Percentiles rank a stretch among this genome's conserved stretches.
Evolutionary conservation across 1,139 yeast species (phyloP).

Genomic region (Saccharomyces hybrid): DNA sequence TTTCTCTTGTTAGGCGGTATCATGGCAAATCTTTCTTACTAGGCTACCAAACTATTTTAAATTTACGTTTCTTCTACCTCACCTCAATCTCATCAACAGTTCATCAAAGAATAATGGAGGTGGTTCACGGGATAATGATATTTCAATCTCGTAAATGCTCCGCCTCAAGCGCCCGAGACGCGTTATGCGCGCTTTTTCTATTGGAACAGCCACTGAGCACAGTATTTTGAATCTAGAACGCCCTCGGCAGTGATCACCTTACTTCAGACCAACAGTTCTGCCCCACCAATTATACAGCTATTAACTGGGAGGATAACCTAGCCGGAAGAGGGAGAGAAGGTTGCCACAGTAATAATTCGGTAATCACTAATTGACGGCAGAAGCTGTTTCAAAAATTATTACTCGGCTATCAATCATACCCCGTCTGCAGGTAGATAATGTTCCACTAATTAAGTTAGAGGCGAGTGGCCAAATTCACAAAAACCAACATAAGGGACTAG

Average conservation of each 20-base stretch:
- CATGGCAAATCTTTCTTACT: background rate
- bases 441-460: background rate
- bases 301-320: background rate
- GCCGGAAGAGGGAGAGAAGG: no score
- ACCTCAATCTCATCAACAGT: background rate
- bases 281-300: background rate
- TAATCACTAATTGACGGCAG: no score
- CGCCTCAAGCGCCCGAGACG: background rate
- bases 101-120: background rate
- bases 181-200: background rate
- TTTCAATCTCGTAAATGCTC: background rate
- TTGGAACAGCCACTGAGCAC: background rate
- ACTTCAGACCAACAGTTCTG: background rate
- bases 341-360: no score
- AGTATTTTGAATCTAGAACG: background rate
- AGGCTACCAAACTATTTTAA: background rate
- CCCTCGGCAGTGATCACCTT: background rate
- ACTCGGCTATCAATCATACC: no score
- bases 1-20: conserved; percentile 18
- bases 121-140: background rate
- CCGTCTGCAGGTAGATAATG: background rate
- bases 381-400: no score
- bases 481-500: background rate
- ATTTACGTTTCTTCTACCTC: background rate
- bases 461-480: background rate